Evolutionary conservation across 768 basidiomycete genomes (phyloP).

Genomic region (Russula sp.): DNA sequence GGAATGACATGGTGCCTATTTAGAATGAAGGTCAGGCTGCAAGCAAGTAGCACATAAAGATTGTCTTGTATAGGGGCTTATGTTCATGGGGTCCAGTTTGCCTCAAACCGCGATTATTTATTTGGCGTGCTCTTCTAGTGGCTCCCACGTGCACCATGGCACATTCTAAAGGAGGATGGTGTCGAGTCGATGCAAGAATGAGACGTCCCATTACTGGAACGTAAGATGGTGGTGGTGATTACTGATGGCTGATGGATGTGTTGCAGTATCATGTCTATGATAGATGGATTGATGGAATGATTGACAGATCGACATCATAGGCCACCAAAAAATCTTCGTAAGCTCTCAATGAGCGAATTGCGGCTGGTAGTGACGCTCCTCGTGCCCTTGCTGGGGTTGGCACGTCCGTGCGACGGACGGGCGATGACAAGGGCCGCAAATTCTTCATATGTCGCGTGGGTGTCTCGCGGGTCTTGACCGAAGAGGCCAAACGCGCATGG

Average conservation of each 20-base stretch:
- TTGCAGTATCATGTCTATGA: too few relatives aligned
- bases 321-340: conserved; percentile 8
- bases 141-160: neutral
- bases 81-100: conserved; percentile 1
- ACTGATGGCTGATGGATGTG: too few relatives aligned
- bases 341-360: neutral
- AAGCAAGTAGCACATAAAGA: neutral
- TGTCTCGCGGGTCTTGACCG: conserved; percentile 15
- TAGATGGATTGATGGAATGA: too few relatives aligned
- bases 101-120: too few relatives aligned
- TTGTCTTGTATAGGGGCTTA: neutral
- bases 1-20: conserved; percentile 11
- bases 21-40: conserved; percentile 2
- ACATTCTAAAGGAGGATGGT: neutral
- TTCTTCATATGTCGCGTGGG: conserved; percentile 10
- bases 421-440: neutral
- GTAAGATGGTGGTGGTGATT: neutral
- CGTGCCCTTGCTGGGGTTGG: neutral
- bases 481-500: conserved; percentile 18
- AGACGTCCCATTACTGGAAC: neutral
- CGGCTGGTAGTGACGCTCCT: neutral
- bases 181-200: neutral
- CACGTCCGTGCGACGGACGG: conserved; percentile 1
- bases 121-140: neutral
- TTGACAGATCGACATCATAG: conserved; percentile 2